Conservation (phyloP, 2,329 filamentous ascomycete species). For the Cytospora piceicola region DNA sequence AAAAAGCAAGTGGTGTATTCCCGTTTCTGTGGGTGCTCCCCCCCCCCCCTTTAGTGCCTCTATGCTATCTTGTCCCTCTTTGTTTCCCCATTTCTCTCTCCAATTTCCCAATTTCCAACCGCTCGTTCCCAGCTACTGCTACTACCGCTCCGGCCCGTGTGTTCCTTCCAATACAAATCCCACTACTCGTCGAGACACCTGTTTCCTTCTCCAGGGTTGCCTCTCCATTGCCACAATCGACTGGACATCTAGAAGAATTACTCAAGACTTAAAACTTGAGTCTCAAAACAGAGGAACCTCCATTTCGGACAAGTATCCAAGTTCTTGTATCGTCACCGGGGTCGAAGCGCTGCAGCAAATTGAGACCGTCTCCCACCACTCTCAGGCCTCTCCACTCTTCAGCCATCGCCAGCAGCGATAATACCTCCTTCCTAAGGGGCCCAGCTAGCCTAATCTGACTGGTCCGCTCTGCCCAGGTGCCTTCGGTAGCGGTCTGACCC, state of each 20-base stretch:
- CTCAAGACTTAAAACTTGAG: conserved; percentile 9
- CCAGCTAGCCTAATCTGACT: conserved; percentile 27
- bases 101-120: conserved; percentile 20
- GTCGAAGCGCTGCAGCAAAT: conserved; percentile 22
- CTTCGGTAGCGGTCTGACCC: conserved; percentile 27
- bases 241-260: conserved; percentile 3
- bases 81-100: conserved; percentile 13
- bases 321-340: conserved; percentile 26
- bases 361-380: conserved; percentile 18
- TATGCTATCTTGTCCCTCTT: conserved; percentile 12
- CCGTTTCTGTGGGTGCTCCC: background rate
- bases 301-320: conserved; percentile 25
- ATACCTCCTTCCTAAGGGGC: conserved; percentile 26
- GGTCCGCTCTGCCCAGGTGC: conserved; percentile 24
- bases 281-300: conserved; percentile 7
- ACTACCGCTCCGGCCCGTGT: conserved; percentile 1
- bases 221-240: conserved; percentile 1
- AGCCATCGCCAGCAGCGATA: conserved; percentile 26
- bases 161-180: background rate
- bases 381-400: conserved; percentile 23
- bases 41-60: conserved; percentile 10
- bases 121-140: conserved; percentile 5
- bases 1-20: background rate
- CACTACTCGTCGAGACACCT: background rate
- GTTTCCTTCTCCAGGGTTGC: background rate